Evolutionary conservation across 208 protist species (phyloP).

Genomic region (Leishmania lainsoni): DNA sequence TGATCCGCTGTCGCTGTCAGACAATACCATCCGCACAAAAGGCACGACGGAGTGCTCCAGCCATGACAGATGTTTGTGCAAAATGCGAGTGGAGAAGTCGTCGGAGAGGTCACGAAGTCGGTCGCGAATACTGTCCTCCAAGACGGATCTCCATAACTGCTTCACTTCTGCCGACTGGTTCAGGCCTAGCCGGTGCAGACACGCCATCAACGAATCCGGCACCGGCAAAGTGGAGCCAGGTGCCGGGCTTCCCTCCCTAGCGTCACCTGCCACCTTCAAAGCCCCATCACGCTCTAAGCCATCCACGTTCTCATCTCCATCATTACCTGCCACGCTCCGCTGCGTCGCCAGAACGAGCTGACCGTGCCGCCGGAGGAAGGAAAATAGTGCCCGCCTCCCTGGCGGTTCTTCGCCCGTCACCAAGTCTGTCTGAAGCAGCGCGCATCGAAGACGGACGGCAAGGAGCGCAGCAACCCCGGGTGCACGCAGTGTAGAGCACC

Average conservation of each 20-base stretch:
- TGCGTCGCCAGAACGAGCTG: conserved; percentile 14
- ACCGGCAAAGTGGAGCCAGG: not conserved
- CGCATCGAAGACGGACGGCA: conserved; percentile 56
- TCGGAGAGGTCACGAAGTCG: conserved; percentile 58
- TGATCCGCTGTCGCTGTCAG: not conserved
- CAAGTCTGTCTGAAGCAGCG: conserved; percentile 65
- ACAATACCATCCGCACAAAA: conserved; percentile 66
- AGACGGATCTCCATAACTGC: conserved; percentile 56
- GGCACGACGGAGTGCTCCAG: conserved; percentile 68
- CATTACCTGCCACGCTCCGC: not conserved
- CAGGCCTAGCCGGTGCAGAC: conserved; percentile 70
- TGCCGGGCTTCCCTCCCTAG: not conserved
- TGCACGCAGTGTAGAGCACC: conserved; percentile 48
- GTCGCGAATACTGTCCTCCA: conserved; percentile 55
- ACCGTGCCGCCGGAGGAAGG: conserved; percentile 55
- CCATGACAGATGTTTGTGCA: conserved; percentile 66
- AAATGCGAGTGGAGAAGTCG: conserved; percentile 57
- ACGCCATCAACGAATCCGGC: conserved; percentile 45
- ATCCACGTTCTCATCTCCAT: not conserved
- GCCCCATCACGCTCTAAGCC: not conserved
- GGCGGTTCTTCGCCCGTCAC: conserved; percentile 59
- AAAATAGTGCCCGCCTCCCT: conserved; percentile 48
- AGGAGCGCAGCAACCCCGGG: conserved; percentile 38
- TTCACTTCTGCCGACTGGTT: conserved; percentile 59
- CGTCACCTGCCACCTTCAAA: not conserved